Evolutionary conservation across 2,329 filamentous ascomycete species (phyloP), one percentile per base, ranked within the genome.

Genomic region (Exophiala alcalophila): DNA sequence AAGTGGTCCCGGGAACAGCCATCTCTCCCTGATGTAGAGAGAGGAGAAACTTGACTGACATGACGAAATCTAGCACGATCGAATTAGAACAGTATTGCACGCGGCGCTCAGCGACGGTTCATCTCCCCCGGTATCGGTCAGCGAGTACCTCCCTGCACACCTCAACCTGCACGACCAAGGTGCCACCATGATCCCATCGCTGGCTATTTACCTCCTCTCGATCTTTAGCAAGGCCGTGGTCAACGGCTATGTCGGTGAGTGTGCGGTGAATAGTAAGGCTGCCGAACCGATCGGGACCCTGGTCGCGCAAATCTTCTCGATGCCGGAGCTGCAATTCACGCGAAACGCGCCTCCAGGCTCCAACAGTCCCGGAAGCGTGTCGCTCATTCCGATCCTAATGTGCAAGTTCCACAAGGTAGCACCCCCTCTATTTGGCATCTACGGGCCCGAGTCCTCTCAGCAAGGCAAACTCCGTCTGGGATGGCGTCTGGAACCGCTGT

Each of bases 371-470:
- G 76, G 81, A 36, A 83, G 80, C 6, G 66, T 76, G 33, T 76
- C 82, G 1, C 71, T 94, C 44, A 82, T 88, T 38, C 86, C 94
- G 60, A 86, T 97, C 46, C 72, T 97, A 20, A 83, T 94, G 58
- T 83, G 90, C 40, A 96, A 97, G 64, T 85, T 86, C 58, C 81
- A 89, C 47, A 73, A 85, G 11, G 73, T 79, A 3, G 94, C 88
- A 57, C 91, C 92, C 0, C 82, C 89, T 1, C 71, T 98, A 0
- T 97, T 94, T 61, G 91, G 91, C 12, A 79, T 90, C 52, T 76
- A 79, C 29, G 90, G 87, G 16, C 80, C 72, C 49, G 87, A 94
- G 61, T 81, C 74, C 49, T 94, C 82, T 1, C 75, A 80, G 31
- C 70, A 72, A 8, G 88, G 87, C 1, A 77, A 82, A 9, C 54